These are phyloP conservation scores for Musa troglodytarum DNA, from an alignment of 176 grass and related monocot species.

Conservation along the genomic window DNA sequence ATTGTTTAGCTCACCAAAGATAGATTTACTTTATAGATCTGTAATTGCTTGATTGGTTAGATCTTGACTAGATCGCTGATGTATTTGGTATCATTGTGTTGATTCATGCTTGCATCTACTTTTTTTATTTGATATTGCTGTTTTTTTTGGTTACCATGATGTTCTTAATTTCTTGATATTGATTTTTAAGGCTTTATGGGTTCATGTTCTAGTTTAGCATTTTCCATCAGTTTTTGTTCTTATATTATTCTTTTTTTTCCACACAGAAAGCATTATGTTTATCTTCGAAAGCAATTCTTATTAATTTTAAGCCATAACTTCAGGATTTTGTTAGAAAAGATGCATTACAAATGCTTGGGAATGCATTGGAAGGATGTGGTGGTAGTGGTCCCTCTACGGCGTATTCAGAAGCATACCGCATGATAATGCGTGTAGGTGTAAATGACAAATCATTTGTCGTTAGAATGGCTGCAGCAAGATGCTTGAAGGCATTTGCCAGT, in stretches of 20 bases:
- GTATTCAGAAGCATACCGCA: slow-evolving; percentile 78
- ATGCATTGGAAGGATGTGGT: slow-evolving; percentile 83
- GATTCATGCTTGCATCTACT: no score
- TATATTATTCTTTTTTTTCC: slow-evolving; percentile 5
- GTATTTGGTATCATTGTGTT: neutral
- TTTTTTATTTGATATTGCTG: no score
- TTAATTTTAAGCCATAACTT: slow-evolving; percentile 23
- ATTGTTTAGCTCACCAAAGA: no score
- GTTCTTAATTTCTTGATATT: no score
- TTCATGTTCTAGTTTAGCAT: no score
- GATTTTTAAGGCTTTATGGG: no score
- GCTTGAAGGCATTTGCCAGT: slow-evolving; percentile 85
- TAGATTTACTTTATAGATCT: no score
- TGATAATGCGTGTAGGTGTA: slow-evolving; percentile 77
- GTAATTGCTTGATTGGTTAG: neutral
- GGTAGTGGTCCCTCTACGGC: slow-evolving; percentile 54
- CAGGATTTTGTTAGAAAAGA: slow-evolving; percentile 96
- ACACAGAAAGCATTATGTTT: no score
- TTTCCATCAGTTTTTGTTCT: neutral
- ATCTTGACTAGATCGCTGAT: neutral
- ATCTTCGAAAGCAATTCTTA: neutral
- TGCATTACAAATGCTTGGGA: slow-evolving; percentile 82
- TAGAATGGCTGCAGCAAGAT: slow-evolving; percentile 77
- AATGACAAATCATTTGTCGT: slow-evolving; percentile 84
- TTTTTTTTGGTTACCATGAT: no score